Conservation (phyloP, 805 yeast species). For the Candida orba region DNA sequence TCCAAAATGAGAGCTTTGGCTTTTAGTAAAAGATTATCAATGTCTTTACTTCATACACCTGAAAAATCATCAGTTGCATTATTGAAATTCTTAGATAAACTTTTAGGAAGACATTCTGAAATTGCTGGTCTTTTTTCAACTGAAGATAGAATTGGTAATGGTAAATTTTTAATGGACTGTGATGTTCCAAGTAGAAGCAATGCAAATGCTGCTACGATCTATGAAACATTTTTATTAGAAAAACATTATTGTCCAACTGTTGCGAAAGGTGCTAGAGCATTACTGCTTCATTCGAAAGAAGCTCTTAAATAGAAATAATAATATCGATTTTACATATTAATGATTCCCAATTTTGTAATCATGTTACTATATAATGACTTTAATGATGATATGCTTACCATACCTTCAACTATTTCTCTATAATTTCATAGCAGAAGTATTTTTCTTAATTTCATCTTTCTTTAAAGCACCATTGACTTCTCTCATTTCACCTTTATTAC, state of each 20-base stretch:
- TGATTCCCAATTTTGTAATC: too few species aligned
- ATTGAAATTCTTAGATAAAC: slow-evolving; percentile 69
- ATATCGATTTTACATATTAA: too few species aligned
- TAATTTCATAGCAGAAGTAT: slow-evolving; percentile 18
- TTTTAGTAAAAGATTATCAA: slow-evolving; percentile 73
- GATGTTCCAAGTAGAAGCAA: slow-evolving; percentile 70
- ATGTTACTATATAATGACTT: too few species aligned
- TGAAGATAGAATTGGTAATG: slow-evolving; percentile 83
- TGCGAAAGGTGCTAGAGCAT: slow-evolving; percentile 51
- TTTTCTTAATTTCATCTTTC: slow-evolving; percentile 29
- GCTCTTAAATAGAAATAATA: slow-evolving; percentile 3
- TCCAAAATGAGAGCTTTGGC: slow-evolving; percentile 64
- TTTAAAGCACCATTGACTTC: slow-evolving; percentile 65
- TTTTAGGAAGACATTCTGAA: slow-evolving; percentile 64
- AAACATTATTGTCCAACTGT: slow-evolving; percentile 81
- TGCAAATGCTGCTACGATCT: slow-evolving; percentile 80
- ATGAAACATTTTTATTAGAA: slow-evolving; percentile 78
- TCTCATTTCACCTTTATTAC: slow-evolving; percentile 64
- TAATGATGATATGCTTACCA: neutral
- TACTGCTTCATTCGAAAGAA: slow-evolving; percentile 21
- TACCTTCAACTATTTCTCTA: too few species aligned
- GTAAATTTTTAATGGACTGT: slow-evolving; percentile 59
- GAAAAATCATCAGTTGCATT: slow-evolving; percentile 81
- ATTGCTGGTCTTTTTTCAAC: slow-evolving; percentile 74
- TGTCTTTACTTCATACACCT: slow-evolving; percentile 65